Conservation (phyloP, 164 flowering plant genomes). For the Kalanchoe fedtschenkoi region DNA sequence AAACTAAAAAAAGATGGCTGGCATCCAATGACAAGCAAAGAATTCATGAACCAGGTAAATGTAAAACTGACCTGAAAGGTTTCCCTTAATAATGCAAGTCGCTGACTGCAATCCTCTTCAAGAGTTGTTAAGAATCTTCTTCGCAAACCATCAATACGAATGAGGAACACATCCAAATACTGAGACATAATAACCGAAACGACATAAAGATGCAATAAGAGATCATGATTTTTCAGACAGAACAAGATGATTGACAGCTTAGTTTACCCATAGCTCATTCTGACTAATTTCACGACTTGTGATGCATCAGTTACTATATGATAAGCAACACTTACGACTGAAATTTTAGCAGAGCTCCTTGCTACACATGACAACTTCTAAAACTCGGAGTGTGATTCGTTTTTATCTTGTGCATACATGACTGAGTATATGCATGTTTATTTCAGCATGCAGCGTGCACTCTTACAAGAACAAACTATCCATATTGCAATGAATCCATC, state of each 20-base stretch:
- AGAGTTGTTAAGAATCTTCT: conserved; percentile 34
- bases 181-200: conserved; percentile 20
- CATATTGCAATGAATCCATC: neutral
- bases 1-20: neutral
- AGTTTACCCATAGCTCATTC: neutral
- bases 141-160: conserved; percentile 82
- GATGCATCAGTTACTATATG: neutral
- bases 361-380: neutral
- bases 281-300: neutral
- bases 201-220: neutral
- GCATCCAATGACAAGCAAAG: neutral
- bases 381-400: too few species aligned
- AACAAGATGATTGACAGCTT: neutral
- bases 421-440: neutral
- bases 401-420: neutral
- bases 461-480: neutral
- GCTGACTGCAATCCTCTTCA: conserved; percentile 24
- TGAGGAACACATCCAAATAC: conserved; percentile 80
- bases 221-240: neutral
- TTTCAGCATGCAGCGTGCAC: neutral
- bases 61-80: conserved; percentile 56
- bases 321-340: neutral
- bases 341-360: neutral
- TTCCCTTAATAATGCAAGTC: conserved; percentile 45
- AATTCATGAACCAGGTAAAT: neutral